Evolutionary conservation across 2,329 filamentous ascomycete genomes (phyloP).

Genomic region (Aspergillus vadensis): DNA sequence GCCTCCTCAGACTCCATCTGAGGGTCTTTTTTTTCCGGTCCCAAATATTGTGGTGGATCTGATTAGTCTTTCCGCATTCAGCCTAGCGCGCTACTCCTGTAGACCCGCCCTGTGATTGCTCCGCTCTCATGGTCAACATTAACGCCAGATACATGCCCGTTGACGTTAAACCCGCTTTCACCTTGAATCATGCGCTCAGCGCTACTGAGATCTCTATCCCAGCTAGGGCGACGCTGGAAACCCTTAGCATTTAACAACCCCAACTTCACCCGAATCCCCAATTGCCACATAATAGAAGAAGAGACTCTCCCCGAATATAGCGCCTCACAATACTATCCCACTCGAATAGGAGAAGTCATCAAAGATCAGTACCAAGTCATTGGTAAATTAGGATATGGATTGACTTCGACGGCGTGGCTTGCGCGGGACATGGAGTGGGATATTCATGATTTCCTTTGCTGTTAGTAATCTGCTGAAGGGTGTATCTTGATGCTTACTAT

Average conservation of each 20-base stretch:
- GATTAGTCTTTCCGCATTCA: too few relatives aligned
- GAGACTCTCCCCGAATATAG: conserved; percentile 32
- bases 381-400: conserved; percentile 41
- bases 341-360: conserved; percentile 33
- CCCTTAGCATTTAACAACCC: conserved; percentile 36
- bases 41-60: too few relatives aligned
- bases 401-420: conserved; percentile 42
- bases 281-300: conserved; percentile 33
- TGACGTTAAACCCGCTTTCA: too few relatives aligned
- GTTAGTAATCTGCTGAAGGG: too few relatives aligned
- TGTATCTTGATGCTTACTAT: too few relatives aligned
- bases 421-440: conserved; percentile 38
- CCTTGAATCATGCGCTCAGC: conserved; percentile 17
- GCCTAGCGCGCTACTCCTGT: too few relatives aligned
- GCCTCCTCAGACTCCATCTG: not conserved
- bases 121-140: too few relatives aligned
- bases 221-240: conserved; percentile 30
- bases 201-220: conserved; percentile 27
- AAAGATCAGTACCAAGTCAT: conserved; percentile 37
- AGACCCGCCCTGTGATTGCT: too few relatives aligned
- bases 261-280: conserved; percentile 29
- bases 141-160: too few relatives aligned
- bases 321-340: conserved; percentile 33
- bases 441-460: too few relatives aligned
- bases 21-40: not conserved